Conservation (phyloP, 139 green algal genomes). For the Coccomyxa sp. region DNA sequence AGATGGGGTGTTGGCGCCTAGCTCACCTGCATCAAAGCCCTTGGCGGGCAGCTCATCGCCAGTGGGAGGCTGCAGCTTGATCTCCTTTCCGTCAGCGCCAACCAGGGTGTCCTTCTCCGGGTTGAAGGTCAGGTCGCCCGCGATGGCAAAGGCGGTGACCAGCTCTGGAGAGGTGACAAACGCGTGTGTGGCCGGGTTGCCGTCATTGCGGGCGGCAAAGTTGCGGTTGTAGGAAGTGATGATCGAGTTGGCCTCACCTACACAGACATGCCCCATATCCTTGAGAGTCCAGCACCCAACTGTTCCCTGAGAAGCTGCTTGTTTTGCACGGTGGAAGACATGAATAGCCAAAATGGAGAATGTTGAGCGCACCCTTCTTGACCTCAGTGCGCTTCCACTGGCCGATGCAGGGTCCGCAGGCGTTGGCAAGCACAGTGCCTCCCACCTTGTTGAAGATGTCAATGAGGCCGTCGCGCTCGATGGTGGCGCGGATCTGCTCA, state of each 20-base stretch:
- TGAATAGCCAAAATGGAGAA: too few species aligned
- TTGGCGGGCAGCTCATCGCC: slow-evolving; percentile 84
- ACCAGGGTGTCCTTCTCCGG: slow-evolving; percentile 80
- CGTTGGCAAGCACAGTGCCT: slow-evolving; percentile 92
- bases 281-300: neutral
- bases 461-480: slow-evolving; percentile 84
- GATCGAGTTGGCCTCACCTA: slow-evolving; percentile 86
- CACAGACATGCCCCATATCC: neutral
- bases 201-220: slow-evolving; percentile 92
- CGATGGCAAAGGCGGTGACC: slow-evolving; percentile 81
- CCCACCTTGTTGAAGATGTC: slow-evolving; percentile 88
- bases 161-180: slow-evolving; percentile 93
- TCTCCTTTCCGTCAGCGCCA: slow-evolving; percentile 73
- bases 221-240: slow-evolving; percentile 95
- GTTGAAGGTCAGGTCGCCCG: slow-evolving; percentile 92
- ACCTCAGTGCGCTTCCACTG: slow-evolving; percentile 95
- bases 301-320: neutral
- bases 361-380: slow-evolving; percentile 47
- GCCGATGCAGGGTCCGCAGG: slow-evolving; percentile 92
- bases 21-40: slow-evolving; percentile 73
- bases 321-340: neutral
- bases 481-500: slow-evolving; percentile 94
- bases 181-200: slow-evolving; percentile 86
- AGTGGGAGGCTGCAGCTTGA: slow-evolving; percentile 69
- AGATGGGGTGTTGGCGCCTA: neutral